Base-by-base conservation (phyloP, 805 yeast species). In the Barnettozyma wickerhamii region DNA sequence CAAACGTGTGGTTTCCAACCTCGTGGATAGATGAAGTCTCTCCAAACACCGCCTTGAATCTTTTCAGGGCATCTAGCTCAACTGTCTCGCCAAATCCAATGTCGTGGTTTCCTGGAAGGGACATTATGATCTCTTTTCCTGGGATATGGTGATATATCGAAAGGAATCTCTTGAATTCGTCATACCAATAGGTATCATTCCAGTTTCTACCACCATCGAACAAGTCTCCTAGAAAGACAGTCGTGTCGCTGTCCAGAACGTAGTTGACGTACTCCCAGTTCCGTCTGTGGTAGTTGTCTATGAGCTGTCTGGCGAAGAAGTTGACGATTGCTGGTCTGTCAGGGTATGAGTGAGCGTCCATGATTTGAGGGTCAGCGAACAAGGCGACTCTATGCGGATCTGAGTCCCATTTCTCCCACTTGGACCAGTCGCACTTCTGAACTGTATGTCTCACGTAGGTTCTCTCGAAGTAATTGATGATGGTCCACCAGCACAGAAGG, bases 131-230 rank as follows among this genome's bases (percentile, higher is more conserved):
- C 32, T 59, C 57, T 37, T 75, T 65, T 40, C 68, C 63, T n/a
- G 71, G 64, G 41, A 69, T 69, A 44, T 67, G 64, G 6, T 84
- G 81, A 60, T 85, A 91, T 4, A 93, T 75, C 2, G 59, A 47
- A 48, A 77, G 72, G 60, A 84, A 93, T 38, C 99, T 66, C 17
- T 60, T 54, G 52, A 72, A 81, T 60, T 93, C 98, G 12, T 69
- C 64, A 40, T 75, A 62, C 95, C 96, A 88, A 18, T 71, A 66
- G 26, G 72, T 72, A 46, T 76, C 78, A 30, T 74, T 76, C 91
- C 95, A 89, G 40, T 81, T 82, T 43, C 99, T 71, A 0, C 98
- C 98, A 10, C 97, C 97, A 63, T 93, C 99, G 58, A 91, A 84
- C 51, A 91, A 62, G 59, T 93, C 99, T 3, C 99, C 99, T 20